Evolutionary conservation across 805 yeast species (phyloP), one percentile per base, ranked within the genome.

Genomic region (Candida caryicola): DNA sequence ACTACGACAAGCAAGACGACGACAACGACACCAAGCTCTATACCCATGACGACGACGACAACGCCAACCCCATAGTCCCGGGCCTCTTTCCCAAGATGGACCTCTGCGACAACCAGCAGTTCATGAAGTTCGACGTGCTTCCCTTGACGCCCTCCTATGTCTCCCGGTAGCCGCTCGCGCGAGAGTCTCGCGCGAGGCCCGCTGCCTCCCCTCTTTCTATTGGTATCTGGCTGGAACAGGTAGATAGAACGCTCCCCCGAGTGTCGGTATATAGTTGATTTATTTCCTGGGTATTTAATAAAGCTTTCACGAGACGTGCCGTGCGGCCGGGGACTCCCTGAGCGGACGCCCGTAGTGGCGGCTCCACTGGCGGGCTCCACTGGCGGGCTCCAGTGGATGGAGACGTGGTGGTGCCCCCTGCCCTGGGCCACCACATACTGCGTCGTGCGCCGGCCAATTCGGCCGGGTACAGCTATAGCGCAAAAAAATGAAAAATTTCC

Each of bases 1-100:
- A 37, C 16, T 17, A 33, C 26, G 37, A 38, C 19, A 38, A 40
- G n/a, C 15, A 25, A 25, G 40, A 31, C 17, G 18, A 23, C 10
- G 25, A 21, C 10, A 21, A 21, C 25, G 8, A 4, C 12, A 36
- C 26, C 10, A 19, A 34, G 23, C 14, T n/a, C 30, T 28, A 7
- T 28, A 6, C 30, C 6, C 16, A 44, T 19, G n/a, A 36, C 23
- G 25, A 29, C 13, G 30, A 31, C n/a, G 23, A 26, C 13, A 29
- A 28, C n/a, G 34, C 18, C 17, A 59, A 65, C 33, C 64, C 62
- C 3, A 49, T 64, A 3, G 64, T 46, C 2, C 71, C 71, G 0
- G 69, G 66, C 2, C 50, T 66, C 5, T 66, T 66, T 40, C 73
- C 73, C 3, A 38, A 42, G 15, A 51, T 64, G 66, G 50, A 57